Evolutionary conservation across 2,329 filamentous ascomycete species (phyloP), one percentile per base, ranked within the genome.

Genomic region (Fusarium sp.): DNA sequence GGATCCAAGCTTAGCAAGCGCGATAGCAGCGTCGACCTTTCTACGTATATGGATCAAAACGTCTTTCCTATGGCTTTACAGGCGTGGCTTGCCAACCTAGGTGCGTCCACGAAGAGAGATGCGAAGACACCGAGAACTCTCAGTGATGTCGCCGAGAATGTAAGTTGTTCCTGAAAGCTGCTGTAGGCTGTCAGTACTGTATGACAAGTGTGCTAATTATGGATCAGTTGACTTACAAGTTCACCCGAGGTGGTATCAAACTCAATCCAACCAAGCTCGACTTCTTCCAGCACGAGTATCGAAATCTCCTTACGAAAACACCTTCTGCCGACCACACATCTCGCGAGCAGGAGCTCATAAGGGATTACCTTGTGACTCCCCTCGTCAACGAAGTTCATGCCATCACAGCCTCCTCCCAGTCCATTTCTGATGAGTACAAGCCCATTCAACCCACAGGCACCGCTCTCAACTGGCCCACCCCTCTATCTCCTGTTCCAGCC

Each of bases 201-300:
- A 19, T 38, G 10, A 14, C 15, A 56, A 16, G 14, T 11, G 31
- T 66, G 49, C 78, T 82, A 60, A 84, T 39, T 46, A 31, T 19
- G 29, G 9, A 46, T 21, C 66, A 94, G 88, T 95, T 98, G 79
- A 90, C 91, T 49, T 86, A 97, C 73, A 94, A 94, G 78, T 97
- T 98, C 82, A 98, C 94, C 7, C 93, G 92, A 76, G 95, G 95
- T 15, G 95, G 98, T 79, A 94, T 95, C 11, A 92, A 92, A 19
- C 93, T 98, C 23, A 90, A 92, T 25, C 88, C 91, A 56, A 89
- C 91, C 54, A 99, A 98, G 79, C 87, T 98, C 21, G 88, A 89
- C 75, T 94, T 91, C 80, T 87, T 98, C 54, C 94, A 98, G 78
- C 90, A 88, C 74, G 87, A 89, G 51, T 93, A 95, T 78, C 75